Conservation (phyloP, 2,329 filamentous ascomycete genomes). For the Trichoderma oligosporum region DNA sequence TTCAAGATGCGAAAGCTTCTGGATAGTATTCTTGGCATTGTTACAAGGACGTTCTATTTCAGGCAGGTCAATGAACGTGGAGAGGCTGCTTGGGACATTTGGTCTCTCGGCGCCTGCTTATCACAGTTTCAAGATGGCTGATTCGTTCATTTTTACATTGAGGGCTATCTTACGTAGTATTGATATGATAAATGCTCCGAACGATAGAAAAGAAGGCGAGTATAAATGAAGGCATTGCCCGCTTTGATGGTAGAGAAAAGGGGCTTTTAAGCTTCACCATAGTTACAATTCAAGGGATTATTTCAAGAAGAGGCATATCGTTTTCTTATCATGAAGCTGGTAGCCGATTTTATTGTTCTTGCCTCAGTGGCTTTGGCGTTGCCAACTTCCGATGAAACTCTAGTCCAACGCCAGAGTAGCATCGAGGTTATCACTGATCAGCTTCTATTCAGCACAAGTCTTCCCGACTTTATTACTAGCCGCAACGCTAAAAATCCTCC, state of each 20-base stretch:
- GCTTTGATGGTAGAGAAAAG: not conserved
- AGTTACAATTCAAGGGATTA: not conserved
- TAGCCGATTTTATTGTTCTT: constrained; percentile 24
- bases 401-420: constrained; percentile 26
- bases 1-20: not conserved
- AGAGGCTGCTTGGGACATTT: not conserved
- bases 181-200: not conserved
- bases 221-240: not conserved
- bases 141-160: not conserved
- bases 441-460: constrained; percentile 43
- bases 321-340: constrained; percentile 33
- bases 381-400: constrained; percentile 18
- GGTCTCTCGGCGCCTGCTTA: not conserved
- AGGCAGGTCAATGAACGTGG: not conserved
- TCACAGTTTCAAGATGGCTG: not conserved
- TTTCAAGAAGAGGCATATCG: not conserved
- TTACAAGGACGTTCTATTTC: not conserved
- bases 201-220: not conserved
- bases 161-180: not conserved
- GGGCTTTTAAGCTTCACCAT: not conserved
- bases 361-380: constrained; percentile 26
- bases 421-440: constrained; percentile 39
- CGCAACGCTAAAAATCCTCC: constrained; percentile 40
- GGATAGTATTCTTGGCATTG: not conserved
- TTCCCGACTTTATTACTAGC: constrained; percentile 40